phyloP scores from a whole-genome alignment of 1,284 basidiomycete genomes.

The Cutaneotrichosporon curvatum region DNA sequence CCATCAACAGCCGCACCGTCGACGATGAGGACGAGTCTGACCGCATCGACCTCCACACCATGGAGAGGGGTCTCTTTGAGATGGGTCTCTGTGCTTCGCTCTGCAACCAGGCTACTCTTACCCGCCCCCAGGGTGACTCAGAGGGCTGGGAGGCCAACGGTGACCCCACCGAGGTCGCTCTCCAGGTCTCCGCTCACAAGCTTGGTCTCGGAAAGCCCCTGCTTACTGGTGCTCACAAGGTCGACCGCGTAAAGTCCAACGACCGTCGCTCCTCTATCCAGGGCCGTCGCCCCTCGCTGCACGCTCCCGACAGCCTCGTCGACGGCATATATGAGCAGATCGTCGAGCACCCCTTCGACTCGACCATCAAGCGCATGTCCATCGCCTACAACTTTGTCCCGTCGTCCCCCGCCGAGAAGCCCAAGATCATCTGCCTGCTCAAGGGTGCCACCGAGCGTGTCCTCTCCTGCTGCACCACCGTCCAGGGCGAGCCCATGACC shows the following conservation, averaged over 20 bases:
- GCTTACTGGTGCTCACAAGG: constrained; percentile 33
- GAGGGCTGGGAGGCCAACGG: constrained; percentile 60
- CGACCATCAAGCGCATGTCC: constrained; percentile 58
- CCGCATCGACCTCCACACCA: constrained; percentile 28
- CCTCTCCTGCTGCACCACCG: constrained; percentile 50
- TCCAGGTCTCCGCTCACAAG: constrained; percentile 59
- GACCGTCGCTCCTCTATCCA: too few relatives aligned
- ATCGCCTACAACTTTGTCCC: constrained; percentile 46
- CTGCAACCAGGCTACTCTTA: constrained; percentile 50
- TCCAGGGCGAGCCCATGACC: constrained; percentile 34
- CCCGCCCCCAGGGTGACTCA: constrained; percentile 28
- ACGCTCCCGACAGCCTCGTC: constrained; percentile 4
- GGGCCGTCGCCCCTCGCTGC: constrained; percentile 9
- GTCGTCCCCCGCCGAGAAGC: constrained; percentile 10
- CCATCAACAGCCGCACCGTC: constrained; percentile 18
- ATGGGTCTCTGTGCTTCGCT: constrained; percentile 48
- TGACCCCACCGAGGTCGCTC: constrained; percentile 61
- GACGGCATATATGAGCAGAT: constrained; percentile 36
- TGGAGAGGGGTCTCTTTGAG: constrained; percentile 37
- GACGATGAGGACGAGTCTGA: constrained; percentile 17
- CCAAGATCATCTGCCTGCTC: constrained; percentile 41
- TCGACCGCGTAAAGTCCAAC: constrained; percentile 2
- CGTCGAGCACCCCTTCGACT: constrained; percentile 56
- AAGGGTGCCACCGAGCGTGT: constrained; percentile 63
- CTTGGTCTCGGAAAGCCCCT: constrained; percentile 46